Evolutionary conservation across 768 basidiomycete genomes (phyloP).

Genomic region (Agrocybe chaxingu): DNA sequence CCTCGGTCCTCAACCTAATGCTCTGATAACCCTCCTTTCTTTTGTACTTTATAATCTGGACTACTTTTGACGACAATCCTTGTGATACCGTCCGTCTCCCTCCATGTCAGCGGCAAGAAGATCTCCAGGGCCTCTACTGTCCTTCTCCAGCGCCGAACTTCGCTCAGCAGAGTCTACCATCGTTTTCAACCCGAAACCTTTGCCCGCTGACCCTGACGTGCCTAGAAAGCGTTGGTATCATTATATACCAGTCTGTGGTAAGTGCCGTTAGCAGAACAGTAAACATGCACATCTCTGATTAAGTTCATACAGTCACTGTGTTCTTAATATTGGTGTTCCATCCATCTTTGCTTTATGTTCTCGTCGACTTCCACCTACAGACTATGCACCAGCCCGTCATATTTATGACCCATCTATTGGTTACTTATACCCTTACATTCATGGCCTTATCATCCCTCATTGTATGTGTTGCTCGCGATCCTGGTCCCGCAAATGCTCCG

Average conservation of each 20-base stretch:
- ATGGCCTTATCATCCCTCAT: slow-evolving; percentile 71
- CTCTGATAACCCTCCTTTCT: background rate
- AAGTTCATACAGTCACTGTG: slow-evolving; percentile 32
- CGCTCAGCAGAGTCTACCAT: slow-evolving; percentile 15
- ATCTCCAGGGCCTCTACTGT: slow-evolving; percentile 17
- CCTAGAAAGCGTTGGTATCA: slow-evolving; percentile 50
- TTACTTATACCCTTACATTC: slow-evolving; percentile 65
- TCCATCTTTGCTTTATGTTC: slow-evolving; percentile 66
- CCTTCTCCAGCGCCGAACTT: slow-evolving; percentile 18
- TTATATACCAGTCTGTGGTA: slow-evolving; percentile 56
- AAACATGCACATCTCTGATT: background rate
- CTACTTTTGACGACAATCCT: background rate
- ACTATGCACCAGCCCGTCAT: slow-evolving; percentile 43
- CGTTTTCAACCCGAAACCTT: slow-evolving; percentile 12
- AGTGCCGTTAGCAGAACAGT: slow-evolving; percentile 14
- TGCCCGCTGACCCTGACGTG: slow-evolving; percentile 20
- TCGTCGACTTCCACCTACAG: slow-evolving; percentile 64
- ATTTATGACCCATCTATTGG: slow-evolving; percentile 53
- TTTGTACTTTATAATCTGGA: slow-evolving; percentile 10
- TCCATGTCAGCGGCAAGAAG: slow-evolving; percentile 13
- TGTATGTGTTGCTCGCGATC: slow-evolving; percentile 69
- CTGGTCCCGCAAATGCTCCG: slow-evolving; percentile 51
- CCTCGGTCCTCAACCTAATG: background rate
- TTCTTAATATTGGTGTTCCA: slow-evolving; percentile 67
- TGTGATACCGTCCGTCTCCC: background rate